These are phyloP conservation scores for Seminavis robusta DNA, from an alignment of 108 stramenopile species.

Conservation along the genomic window DNA sequence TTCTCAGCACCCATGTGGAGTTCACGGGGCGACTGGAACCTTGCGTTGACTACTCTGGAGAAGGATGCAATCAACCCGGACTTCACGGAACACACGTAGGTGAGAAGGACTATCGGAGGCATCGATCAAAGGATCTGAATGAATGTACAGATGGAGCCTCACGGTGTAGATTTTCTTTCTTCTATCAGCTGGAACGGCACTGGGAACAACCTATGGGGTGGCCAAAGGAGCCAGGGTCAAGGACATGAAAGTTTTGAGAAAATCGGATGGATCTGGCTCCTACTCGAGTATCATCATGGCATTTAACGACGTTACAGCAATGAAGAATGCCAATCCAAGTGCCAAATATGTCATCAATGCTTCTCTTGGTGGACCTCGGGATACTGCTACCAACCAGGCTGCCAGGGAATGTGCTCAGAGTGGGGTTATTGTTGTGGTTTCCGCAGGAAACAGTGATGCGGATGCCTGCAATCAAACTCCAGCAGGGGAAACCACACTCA, in stretches of 20 bases:
- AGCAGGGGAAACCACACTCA: slow-evolving; percentile 37
- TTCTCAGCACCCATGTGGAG: too few relatives aligned
- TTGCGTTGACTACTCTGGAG: too few relatives aligned
- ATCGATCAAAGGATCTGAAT: too few relatives aligned
- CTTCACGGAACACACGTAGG: too few relatives aligned
- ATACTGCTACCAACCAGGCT: background rate
- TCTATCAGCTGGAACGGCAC: background rate
- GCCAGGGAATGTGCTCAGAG: slow-evolving; percentile 18
- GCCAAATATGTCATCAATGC: slow-evolving; percentile 43
- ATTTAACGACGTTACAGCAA: background rate
- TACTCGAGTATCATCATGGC: background rate
- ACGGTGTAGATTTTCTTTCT: too few relatives aligned
- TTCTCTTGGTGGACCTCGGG: slow-evolving; percentile 33
- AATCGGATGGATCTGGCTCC: background rate
- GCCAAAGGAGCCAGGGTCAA: background rate
- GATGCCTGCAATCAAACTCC: slow-evolving; percentile 31
- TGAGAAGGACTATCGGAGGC: too few relatives aligned
- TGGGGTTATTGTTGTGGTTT: slow-evolving; percentile 53
- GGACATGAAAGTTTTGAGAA: background rate
- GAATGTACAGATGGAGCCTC: too few relatives aligned
- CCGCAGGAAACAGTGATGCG: slow-evolving; percentile 54
- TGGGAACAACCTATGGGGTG: background rate
- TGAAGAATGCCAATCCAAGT: slow-evolving; percentile 1
- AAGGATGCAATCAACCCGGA: too few relatives aligned
- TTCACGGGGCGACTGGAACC: too few relatives aligned